A percentile compares a stretch with the other conserved stretches of the same genome.
Evolutionary conservation across 768 basidiomycete species (phyloP).

Genomic region (Gelatoporia subvermispora): DNA sequence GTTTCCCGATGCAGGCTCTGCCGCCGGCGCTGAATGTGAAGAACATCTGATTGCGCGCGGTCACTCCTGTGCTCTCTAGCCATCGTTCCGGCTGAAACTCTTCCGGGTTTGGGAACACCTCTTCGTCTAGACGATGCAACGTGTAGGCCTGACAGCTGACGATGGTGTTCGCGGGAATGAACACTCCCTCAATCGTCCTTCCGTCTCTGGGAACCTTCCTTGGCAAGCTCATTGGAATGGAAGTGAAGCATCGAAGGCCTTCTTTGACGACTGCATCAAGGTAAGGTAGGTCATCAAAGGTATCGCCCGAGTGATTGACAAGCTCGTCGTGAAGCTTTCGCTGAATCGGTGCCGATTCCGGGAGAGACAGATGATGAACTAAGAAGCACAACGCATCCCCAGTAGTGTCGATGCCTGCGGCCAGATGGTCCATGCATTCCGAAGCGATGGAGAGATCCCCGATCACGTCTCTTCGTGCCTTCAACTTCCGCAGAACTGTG

Average conservation of each 20-base stretch:
- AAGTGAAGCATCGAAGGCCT: constrained; percentile 84
- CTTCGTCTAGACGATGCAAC: constrained; percentile 67
- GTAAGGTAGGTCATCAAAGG: constrained; percentile 92
- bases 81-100: constrained; percentile 84
- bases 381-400: constrained; percentile 21
- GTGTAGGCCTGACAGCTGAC: constrained; percentile 93
- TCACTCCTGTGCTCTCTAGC: constrained; percentile 70
- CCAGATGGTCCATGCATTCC: constrained; percentile 20
- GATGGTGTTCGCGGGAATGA: constrained; percentile 86
- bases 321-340: constrained; percentile 15
- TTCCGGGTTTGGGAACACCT: constrained; percentile 85
- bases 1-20: constrained; percentile 19
- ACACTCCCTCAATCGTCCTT: constrained; percentile 83
- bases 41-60: constrained; percentile 92
- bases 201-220: constrained; percentile 84
- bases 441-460: constrained; percentile 6
- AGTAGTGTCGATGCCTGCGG: constrained; percentile 19
- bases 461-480: constrained; percentile 1
- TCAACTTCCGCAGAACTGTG: constrained; percentile 17
- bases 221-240: constrained; percentile 92
- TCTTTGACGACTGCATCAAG: constrained; percentile 91
- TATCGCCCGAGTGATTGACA: constrained; percentile 62
- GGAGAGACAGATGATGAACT: constrained; percentile 18
- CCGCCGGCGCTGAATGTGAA: constrained; percentile 44
- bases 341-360: constrained; percentile 8